A percentile compares a stretch with the other conserved stretches of the same genome.
Conservation (phyloP, 2,329 filamentous ascomycete genomes). For the Escovopsis sp. region DNA sequence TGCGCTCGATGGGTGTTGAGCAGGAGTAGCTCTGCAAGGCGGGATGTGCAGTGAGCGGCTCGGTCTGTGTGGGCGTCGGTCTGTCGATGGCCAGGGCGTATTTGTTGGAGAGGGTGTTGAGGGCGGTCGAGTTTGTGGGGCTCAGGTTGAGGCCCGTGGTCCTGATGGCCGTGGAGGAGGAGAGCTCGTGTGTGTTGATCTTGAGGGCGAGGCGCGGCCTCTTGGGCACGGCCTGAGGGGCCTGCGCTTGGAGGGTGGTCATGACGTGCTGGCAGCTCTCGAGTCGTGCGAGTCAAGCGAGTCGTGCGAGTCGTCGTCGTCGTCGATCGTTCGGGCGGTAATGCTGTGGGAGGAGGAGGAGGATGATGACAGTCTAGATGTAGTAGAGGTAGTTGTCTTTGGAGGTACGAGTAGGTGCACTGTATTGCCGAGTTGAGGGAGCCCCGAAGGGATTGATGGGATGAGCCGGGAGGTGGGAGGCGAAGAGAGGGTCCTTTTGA, state of each 20-base stretch:
- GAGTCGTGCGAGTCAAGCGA: neutral
- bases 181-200: constrained; percentile 30
- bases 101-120: constrained; percentile 52
- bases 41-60: constrained; percentile 36
- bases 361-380: no score
- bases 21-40: constrained; percentile 20
- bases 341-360: no score
- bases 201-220: constrained; percentile 43
- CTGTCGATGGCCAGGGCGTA: constrained; percentile 49
- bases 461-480: no score
- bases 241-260: constrained; percentile 22
- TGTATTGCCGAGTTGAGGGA: no score
- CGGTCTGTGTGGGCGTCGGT: constrained; percentile 32
- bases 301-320: neutral
- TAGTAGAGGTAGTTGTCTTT: no score
- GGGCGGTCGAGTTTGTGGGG: constrained; percentile 45
- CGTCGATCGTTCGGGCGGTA: no score
- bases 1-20: constrained; percentile 16
- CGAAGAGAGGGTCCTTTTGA: no score
- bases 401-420: no score
- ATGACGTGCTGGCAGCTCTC: neutral
- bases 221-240: constrained; percentile 18
- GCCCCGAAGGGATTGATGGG: no score
- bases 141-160: constrained; percentile 25
- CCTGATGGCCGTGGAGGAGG: constrained; percentile 15